A percentile compares a stretch with the other conserved stretches of the same genome.
These are phyloP conservation scores for Nitzschia sp. DNA, from an alignment of 108 stramenopile genomes.

Conservation along the genomic window DNA sequence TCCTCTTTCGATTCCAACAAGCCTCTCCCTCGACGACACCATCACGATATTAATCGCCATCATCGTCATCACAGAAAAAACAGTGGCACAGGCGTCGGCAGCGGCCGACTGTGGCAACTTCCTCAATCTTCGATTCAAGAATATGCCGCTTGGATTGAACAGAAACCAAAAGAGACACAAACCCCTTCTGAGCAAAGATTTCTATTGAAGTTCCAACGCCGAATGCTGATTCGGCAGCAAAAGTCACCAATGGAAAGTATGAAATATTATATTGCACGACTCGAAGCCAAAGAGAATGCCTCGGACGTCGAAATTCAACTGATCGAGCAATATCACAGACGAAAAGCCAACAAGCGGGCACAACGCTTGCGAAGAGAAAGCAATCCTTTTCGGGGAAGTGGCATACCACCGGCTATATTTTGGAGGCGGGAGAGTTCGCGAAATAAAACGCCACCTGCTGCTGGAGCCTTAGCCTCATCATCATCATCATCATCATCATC, in stretches of 20 bases:
- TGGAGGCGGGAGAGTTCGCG: neutral
- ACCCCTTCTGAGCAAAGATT: slow-evolving; percentile 21
- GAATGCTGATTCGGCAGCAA: neutral
- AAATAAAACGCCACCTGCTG: neutral
- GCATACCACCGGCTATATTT: neutral
- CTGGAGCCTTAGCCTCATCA: neutral
- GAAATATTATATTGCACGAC: slow-evolving; percentile 7
- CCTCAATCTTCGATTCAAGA: slow-evolving; percentile 22
- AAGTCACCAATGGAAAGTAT: neutral
- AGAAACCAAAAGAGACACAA: slow-evolving; percentile 20
- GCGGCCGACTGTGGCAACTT: slow-evolving; percentile 20
- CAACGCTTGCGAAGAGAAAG: neutral
- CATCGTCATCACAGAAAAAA: neutral
- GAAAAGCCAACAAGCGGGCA: neutral
- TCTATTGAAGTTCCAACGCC: slow-evolving; percentile 27
- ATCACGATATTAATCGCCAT: no score
- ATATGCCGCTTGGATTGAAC: slow-evolving; percentile 29
- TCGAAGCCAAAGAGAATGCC: slow-evolving; percentile 7
- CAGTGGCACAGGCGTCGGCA: neutral
- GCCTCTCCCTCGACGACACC: neutral
- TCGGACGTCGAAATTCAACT: slow-evolving; percentile 10
- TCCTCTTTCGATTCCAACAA: no score
- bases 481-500: neutral
- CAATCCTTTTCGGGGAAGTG: slow-evolving; percentile 13
- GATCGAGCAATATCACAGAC: slow-evolving; percentile 20